Base-by-base conservation (phyloP, 2,329 filamentous ascomycete species). In the Macroventuria anomochaeta region DNA sequence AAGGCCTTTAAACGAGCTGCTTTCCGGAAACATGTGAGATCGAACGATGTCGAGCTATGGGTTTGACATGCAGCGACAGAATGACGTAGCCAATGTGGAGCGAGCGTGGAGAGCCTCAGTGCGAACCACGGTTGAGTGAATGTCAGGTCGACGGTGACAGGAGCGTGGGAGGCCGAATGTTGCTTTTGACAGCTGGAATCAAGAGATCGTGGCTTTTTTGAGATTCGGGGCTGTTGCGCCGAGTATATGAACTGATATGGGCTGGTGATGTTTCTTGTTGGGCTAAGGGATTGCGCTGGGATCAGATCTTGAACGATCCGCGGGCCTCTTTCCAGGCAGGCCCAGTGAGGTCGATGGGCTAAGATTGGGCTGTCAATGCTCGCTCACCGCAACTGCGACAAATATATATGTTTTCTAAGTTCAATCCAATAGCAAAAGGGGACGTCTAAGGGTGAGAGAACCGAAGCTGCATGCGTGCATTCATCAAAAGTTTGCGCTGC, bases 11-110 rank as follows among this genome's bases (percentile, higher is more conserved):
- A 62, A 62, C 51, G 58, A 62, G 55, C 55, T 32, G 39, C 42
- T 58, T 56, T 38, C 58, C 55, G 62, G 63, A 64, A 55, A 59
- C 64, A 68, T 68, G 64, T 68, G 64, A 66, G 61, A 60, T 58
- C 54, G 55, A 49, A 57, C 58, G 54, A 44, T 49, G 56, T 61
- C 47, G 43, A 64, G 46, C 34, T 54, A 57, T 55, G 47, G 33
- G 46, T 48, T 49, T 36, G 51, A 56, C 57, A 44, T 55, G 56
- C 53, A 55, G 58, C 57, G 40, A 61, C 60, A 61, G 47, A 51
- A 68, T 68, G 64, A 68, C 64, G 64, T 68, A 65, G 57, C 31
- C 20, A 25, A 20, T 15, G 54, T 55, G 57, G 58, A 59, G 53
- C 46, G 55, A 39, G 25, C 33, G 26, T 46, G 51, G 33, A 33